Conservation (phyloP, 768 basidiomycete genomes). For the Russula dissimulans region DNA sequence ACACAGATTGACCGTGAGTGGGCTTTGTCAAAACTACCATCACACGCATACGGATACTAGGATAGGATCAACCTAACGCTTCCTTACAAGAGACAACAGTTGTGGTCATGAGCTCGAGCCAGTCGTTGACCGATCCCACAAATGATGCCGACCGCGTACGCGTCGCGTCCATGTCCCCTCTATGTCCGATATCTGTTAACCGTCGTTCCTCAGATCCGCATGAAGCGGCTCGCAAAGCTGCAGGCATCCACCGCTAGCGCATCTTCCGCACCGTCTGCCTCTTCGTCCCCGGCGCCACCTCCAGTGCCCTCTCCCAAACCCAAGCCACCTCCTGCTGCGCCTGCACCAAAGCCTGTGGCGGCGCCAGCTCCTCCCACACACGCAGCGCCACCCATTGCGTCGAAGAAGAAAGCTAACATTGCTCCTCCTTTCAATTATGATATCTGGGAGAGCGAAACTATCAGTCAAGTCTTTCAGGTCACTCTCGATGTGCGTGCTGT, state of each 20-base stretch:
- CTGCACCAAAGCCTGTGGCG: constrained; percentile 23
- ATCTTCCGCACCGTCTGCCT: constrained; percentile 29
- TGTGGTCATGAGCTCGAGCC: constrained; percentile 20
- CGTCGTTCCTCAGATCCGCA: constrained; percentile 55
- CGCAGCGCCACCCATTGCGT: constrained; percentile 24
- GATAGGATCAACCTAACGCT: not conserved
- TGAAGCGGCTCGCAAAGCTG: constrained; percentile 85
- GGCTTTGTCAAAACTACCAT: too few relatives aligned
- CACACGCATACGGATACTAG: too few relatives aligned
- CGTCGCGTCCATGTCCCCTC: not conserved
- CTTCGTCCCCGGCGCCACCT: constrained; percentile 24
- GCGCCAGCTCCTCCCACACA: constrained; percentile 25
- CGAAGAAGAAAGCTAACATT: constrained; percentile 41
- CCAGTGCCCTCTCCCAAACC: constrained; percentile 29
- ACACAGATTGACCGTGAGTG: not conserved
- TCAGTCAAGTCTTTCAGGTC: constrained; percentile 61
- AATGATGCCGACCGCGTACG: constrained; percentile 75
- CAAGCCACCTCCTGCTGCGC: constrained; percentile 20
- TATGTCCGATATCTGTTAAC: not conserved
- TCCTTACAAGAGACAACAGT: not conserved
- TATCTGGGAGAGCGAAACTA: constrained; percentile 66
- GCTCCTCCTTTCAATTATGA: constrained; percentile 41
- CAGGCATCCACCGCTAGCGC: constrained; percentile 34
- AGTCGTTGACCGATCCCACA: constrained; percentile 35
- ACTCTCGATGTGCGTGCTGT: constrained; percentile 60